phyloP scores from a whole-genome alignment of 2,329 filamentous ascomycete species.

The Zymoseptoria brevis region DNA sequence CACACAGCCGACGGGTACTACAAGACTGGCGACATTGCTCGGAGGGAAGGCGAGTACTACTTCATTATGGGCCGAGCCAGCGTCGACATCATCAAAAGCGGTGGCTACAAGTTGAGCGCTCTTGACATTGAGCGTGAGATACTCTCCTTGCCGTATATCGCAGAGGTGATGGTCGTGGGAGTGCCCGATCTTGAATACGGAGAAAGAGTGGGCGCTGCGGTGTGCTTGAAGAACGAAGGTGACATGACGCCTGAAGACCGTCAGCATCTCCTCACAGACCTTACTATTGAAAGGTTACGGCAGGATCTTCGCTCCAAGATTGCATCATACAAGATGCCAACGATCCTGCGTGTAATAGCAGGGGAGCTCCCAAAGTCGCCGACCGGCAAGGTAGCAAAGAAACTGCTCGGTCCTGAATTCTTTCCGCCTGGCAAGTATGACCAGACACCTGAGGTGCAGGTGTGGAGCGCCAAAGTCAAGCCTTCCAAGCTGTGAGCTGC shows the following conservation, averaged over 20 bases:
- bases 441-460: conserved; percentile 19
- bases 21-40: conserved; percentile 29
- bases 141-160: conserved; percentile 40
- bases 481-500: conserved; percentile 11
- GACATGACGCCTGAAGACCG: conserved; percentile 17
- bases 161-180: conserved; percentile 48
- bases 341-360: conserved; percentile 37
- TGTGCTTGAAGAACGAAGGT: conserved; percentile 35
- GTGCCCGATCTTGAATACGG: conserved; percentile 48
- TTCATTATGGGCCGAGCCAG: conserved; percentile 47
- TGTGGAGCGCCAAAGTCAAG: conserved; percentile 15
- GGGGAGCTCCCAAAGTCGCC: conserved; percentile 42
- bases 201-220: conserved; percentile 47
- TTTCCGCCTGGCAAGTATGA: conserved; percentile 22
- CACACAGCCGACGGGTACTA: conserved; percentile 28
- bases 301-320: conserved; percentile 38
- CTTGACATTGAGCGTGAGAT: conserved; percentile 49
- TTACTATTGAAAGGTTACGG: conserved; percentile 37
- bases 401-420: conserved; percentile 28
- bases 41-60: conserved; percentile 39
- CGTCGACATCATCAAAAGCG: conserved; percentile 49
- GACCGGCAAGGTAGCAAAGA: conserved; percentile 47
- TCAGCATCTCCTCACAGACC: conserved; percentile 11
- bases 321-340: conserved; percentile 44
- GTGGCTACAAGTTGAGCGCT: conserved; percentile 49